phyloP scores from a whole-genome alignment of 1,284 basidiomycete genomes.

The Rhodotorula glutinis region DNA sequence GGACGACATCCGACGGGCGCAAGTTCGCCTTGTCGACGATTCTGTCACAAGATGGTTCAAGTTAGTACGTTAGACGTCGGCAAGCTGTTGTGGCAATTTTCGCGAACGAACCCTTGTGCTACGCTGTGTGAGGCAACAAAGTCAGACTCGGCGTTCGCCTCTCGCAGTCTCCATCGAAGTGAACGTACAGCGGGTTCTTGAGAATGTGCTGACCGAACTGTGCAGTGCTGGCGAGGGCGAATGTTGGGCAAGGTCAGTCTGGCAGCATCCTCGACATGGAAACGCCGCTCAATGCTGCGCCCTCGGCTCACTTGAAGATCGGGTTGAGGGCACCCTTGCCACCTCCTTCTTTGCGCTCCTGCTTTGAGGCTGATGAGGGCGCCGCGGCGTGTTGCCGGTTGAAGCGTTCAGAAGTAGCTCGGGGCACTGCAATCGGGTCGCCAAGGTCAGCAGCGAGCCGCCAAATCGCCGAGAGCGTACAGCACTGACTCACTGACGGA shows the following conservation, averaged over 20 bases:
- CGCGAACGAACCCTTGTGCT: slow-evolving; percentile 32
- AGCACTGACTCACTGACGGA: too few relatives aligned
- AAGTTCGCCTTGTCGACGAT: slow-evolving; percentile 71
- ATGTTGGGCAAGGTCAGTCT: not conserved
- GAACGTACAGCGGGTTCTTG: slow-evolving; percentile 85
- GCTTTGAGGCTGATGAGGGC: slow-evolving; percentile 7
- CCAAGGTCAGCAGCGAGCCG: not conserved
- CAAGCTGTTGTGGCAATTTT: not conserved
- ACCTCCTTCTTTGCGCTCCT: slow-evolving; percentile 11
- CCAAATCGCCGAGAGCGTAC: not conserved
- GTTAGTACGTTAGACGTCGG: not conserved
- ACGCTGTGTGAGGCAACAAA: slow-evolving; percentile 11
- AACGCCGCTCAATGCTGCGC: not conserved
- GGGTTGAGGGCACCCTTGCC: slow-evolving; percentile 42
- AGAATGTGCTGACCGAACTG: slow-evolving; percentile 96
- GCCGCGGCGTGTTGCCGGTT: slow-evolving; percentile 30
- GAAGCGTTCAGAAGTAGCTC: slow-evolving; percentile 56
- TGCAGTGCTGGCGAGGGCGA: slow-evolving; percentile 46
- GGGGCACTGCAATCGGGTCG: slow-evolving; percentile 63
- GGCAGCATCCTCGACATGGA: too few relatives aligned
- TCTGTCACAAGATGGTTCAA: not conserved
- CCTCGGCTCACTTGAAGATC: slow-evolving; percentile 42
- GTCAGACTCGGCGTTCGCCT: too few relatives aligned
- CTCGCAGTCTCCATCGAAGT: slow-evolving; percentile 56
- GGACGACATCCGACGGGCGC: slow-evolving; percentile 89